These are phyloP conservation scores for Papiliotrema terrestris DNA, from an alignment of 1,284 basidiomycete genomes.

Conservation along the genomic window DNA sequence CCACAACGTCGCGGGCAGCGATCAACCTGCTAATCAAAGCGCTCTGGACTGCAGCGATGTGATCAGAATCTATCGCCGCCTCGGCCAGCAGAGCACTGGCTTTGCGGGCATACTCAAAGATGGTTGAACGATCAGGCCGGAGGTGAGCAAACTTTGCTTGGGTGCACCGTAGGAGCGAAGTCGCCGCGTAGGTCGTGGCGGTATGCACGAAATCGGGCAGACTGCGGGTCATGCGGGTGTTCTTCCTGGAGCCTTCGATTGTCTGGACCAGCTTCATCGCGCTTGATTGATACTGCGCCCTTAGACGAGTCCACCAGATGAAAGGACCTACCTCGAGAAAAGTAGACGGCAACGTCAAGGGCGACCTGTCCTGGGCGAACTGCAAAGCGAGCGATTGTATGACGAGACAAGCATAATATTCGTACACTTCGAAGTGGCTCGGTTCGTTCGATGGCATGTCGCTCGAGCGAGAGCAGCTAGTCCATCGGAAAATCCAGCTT, in stretches of 20 bases:
- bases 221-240: constrained; percentile 8
- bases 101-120: constrained; percentile 8
- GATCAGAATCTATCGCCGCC: constrained; percentile 20
- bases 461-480: background rate
- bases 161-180: constrained; percentile 21
- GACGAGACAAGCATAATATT: constrained; percentile 27
- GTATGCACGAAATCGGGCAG: constrained; percentile 32
- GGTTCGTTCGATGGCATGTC: background rate
- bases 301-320: background rate
- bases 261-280: constrained; percentile 23
- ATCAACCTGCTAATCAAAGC: constrained; percentile 17
- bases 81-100: constrained; percentile 29
- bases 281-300: constrained; percentile 21
- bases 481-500: background rate
- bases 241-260: constrained; percentile 18
- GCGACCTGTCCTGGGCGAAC: constrained; percentile 10
- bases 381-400: constrained; percentile 27
- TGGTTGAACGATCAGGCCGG: constrained; percentile 8
- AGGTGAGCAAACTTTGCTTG: constrained; percentile 12
- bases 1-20: background rate
- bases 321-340: constrained; percentile 24
- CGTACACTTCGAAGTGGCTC: constrained; percentile 21
- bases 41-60: constrained; percentile 22
- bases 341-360: constrained; percentile 11
- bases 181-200: constrained; percentile 30